Evolutionary conservation across 2,329 filamentous ascomycete genomes (phyloP).

Genomic region (Biscogniauxia sp.): DNA sequence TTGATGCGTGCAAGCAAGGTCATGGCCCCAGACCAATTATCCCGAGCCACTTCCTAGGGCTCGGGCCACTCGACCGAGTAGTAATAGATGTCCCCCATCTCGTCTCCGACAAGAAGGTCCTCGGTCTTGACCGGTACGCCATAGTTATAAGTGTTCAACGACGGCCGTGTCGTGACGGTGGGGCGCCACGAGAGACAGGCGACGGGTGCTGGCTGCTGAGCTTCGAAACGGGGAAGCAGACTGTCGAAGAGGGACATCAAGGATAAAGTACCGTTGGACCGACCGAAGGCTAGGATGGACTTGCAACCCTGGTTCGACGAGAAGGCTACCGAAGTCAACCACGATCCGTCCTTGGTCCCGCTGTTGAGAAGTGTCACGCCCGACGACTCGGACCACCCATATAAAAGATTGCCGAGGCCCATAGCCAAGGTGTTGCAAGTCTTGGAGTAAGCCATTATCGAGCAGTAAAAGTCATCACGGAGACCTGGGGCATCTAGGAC

Average conservation of each 20-base stretch:
- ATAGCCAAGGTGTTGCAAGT: conserved; percentile 77
- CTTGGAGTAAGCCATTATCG: conserved; percentile 79
- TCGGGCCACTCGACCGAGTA: conserved; percentile 86
- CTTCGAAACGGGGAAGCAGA: conserved; percentile 67
- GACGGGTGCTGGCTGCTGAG: conserved; percentile 68
- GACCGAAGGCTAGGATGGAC: conserved; percentile 80
- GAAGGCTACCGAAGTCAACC: conserved; percentile 85
- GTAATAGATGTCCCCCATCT: conserved; percentile 78
- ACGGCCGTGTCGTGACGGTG: conserved; percentile 50
- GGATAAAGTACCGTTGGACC: conserved; percentile 72
- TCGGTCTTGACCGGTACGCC: conserved; percentile 64
- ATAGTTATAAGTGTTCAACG: conserved; percentile 46
- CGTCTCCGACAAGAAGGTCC: conserved; percentile 83
- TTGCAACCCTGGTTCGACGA: conserved; percentile 74
- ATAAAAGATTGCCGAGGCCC: conserved; percentile 74
- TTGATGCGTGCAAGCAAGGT: conserved; percentile 73
- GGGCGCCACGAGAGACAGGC: conserved; percentile 83
- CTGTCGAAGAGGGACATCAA: conserved; percentile 75
- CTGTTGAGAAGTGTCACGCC: conserved; percentile 60
- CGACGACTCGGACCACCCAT: conserved; percentile 79
- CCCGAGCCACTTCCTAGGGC: conserved; percentile 58
- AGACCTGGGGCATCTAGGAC: conserved; percentile 85
- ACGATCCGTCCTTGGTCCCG: conserved; percentile 45
- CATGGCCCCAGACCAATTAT: conserved; percentile 75
- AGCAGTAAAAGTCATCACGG: conserved; percentile 96